Base-by-base conservation (phyloP, 2,329 filamentous ascomycete species). In the Beauveria sp. region DNA sequence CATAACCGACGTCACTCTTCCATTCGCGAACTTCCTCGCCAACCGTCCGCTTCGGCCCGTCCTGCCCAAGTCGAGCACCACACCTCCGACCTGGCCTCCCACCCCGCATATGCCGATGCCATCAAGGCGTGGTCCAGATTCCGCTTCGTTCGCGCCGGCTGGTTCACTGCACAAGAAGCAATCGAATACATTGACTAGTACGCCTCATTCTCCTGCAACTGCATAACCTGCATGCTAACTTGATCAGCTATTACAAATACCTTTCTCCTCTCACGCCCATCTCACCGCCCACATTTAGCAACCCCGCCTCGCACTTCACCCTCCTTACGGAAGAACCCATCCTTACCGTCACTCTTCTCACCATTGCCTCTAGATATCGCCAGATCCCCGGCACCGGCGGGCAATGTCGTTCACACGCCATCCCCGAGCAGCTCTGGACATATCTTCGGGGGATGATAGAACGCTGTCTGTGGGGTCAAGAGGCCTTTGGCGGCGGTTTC, bases 391-490 rank as follows among this genome's bases (percentile, higher is more conserved):
- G 91, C 1, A 87, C 92, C 0, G 92, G 91, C 3, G 89, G 90
- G 1, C 82, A 87, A 64, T 96, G 91, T 53, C 86, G 94, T 55
- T 91, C 92, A 0, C 91, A 94, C 68, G 89, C 91, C 53, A 96
- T 99, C 59, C 94, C 97, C 66, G 91, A 97, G 68, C 92, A 96
- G 72, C 83, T 97, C 5, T 99, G 94, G 94, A 90, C 87, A 34
- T 96, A 97, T 70, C 82, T 97, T 34, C 88, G 92, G 56, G 90
- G 91, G 62, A 97, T 97, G 90, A 94, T 97, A 66, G 91, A 96
- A 73, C 86, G 93, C 40, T 89, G 96, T 66, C 86, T 97, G 43
- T 97, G 92, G 89, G 94, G 92, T 9, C 93, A 97, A 71, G 93
- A 97, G 73, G 91, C 96, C 57, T 97, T 97, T 69, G 93, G 92